Evolutionary conservation across 2,329 filamentous ascomycete species (phyloP).

Genomic region (Aspergillus novoparasiticus): DNA sequence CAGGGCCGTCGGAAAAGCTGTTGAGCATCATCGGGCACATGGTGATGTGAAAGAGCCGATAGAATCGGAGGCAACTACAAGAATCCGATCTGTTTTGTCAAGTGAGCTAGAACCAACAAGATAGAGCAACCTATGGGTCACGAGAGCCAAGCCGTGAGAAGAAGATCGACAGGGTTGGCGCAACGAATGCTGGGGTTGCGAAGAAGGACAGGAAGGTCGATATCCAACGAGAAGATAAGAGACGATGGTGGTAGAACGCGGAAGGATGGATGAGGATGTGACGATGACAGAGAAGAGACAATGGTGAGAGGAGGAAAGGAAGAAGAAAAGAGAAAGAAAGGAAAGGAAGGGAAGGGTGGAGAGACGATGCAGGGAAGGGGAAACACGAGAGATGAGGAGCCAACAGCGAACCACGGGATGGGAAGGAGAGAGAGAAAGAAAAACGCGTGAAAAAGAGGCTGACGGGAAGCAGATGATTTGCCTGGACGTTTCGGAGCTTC

Average conservation of each 20-base stretch:
- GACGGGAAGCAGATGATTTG: constrained; percentile 20
- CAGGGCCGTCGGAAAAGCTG: constrained; percentile 42
- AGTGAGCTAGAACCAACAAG: constrained; percentile 41
- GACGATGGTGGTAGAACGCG: constrained; percentile 7
- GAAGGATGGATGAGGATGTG: constrained; percentile 14
- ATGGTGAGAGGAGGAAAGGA: constrained; percentile 19
- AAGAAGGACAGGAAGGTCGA: neutral
- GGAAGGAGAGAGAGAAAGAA: constrained; percentile 11
- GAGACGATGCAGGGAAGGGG: constrained; percentile 19
- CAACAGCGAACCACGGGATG: constrained; percentile 6
- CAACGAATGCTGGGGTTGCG: constrained; percentile 4
- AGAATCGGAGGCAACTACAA: constrained; percentile 7
- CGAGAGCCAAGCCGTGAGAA: constrained; percentile 19
- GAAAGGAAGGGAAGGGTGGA: constrained; percentile 13
- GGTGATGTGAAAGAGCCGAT: constrained; percentile 7
- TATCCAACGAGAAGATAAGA: neutral
- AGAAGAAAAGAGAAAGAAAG: constrained; percentile 14
- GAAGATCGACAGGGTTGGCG: neutral
- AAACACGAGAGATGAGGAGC: constrained; percentile 18
- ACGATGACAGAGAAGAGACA: constrained; percentile 19
- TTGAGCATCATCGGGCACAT: constrained; percentile 45
- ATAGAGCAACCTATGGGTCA: constrained; percentile 40
- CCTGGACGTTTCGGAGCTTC: constrained; percentile 18
- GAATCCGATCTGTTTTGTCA: constrained; percentile 38
- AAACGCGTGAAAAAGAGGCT: constrained; percentile 17